phyloP scores from a whole-genome alignment of 768 basidiomycete genomes.

The Pleurotus platypus region DNA sequence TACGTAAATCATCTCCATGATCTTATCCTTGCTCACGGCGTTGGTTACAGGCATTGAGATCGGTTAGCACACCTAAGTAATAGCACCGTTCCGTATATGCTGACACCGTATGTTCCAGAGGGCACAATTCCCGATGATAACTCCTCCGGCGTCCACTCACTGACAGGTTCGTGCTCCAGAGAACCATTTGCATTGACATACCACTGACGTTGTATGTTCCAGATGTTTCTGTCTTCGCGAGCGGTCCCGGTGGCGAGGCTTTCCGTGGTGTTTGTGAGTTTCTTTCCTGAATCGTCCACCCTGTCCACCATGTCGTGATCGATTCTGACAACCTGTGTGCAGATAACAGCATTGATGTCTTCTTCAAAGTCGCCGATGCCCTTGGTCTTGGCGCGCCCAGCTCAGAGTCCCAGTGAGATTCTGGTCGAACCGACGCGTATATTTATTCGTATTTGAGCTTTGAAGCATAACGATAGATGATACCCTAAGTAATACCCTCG shows the following conservation, averaged over 20 bases:
- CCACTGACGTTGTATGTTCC: background rate
- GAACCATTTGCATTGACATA: background rate
- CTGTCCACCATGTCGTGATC: background rate
- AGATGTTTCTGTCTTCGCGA: conserved; percentile 44
- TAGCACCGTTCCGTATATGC: background rate
- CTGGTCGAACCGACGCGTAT: background rate
- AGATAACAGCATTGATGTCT: conserved; percentile 44
- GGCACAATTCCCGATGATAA: conserved; percentile 28
- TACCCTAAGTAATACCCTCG: background rate
- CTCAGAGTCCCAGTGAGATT: background rate
- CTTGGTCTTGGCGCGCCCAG: conserved; percentile 19
- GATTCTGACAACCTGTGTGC: background rate
- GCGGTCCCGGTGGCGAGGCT: conserved; percentile 35
- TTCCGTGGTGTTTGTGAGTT: conserved; percentile 41
- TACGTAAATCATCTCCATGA: background rate
- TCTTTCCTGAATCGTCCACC: conserved; percentile 4
- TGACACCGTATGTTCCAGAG: conserved; percentile 13
- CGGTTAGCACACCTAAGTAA: conserved; percentile 14
- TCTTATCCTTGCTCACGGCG: background rate
- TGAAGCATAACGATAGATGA: background rate
- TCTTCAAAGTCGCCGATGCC: conserved; percentile 37
- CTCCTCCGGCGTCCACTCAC: conserved; percentile 36
- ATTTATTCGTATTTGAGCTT: conserved; percentile 2
- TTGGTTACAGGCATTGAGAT: conserved; percentile 26
- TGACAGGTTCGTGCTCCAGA: conserved; percentile 23